Evolutionary conservation across 2,329 filamentous ascomycete species (phyloP).

Genomic region (Fusarium bulbicola): DNA sequence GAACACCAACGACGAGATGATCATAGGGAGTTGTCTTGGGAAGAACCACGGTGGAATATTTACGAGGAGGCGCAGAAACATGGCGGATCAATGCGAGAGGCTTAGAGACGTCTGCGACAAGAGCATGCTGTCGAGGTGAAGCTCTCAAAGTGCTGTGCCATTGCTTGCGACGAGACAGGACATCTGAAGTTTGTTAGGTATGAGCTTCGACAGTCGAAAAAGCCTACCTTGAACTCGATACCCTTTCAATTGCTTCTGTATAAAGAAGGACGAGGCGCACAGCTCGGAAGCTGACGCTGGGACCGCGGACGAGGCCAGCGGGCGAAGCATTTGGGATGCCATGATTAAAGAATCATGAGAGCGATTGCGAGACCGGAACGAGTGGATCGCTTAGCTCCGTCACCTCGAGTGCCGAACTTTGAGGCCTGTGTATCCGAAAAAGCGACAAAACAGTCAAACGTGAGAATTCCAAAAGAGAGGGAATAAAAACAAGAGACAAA

Average conservation of each 20-base stretch:
- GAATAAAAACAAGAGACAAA: slow-evolving; percentile 15
- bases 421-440: slow-evolving; percentile 14
- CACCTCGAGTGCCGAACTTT: background rate
- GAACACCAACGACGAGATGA: slow-evolving; percentile 79
- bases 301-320: slow-evolving; percentile 41
- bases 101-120: slow-evolving; percentile 42
- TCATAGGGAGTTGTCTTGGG: slow-evolving; percentile 70
- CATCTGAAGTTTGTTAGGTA: slow-evolving; percentile 18
- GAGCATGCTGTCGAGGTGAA: slow-evolving; percentile 40
- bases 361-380: slow-evolving; percentile 24
- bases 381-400: slow-evolving; percentile 10
- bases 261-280: slow-evolving; percentile 40
- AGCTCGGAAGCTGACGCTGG: slow-evolving; percentile 44
- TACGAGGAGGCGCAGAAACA: slow-evolving; percentile 43
- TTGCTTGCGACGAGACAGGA: slow-evolving; percentile 44
- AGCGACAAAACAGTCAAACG: slow-evolving; percentile 1
- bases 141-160: slow-evolving; percentile 51
- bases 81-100: slow-evolving; percentile 52
- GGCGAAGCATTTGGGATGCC: slow-evolving; percentile 48
- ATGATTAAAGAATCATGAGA: slow-evolving; percentile 46
- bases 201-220: background rate
- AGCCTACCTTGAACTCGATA: slow-evolving; percentile 35
- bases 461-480: background rate
- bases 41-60: slow-evolving; percentile 52
- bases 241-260: slow-evolving; percentile 35